Percentiles rank a stretch among this genome's conserved stretches.
phyloP scores from a whole-genome alignment of 2,329 filamentous ascomycete genomes.

The Pseudophaeomoniella oleicola region DNA sequence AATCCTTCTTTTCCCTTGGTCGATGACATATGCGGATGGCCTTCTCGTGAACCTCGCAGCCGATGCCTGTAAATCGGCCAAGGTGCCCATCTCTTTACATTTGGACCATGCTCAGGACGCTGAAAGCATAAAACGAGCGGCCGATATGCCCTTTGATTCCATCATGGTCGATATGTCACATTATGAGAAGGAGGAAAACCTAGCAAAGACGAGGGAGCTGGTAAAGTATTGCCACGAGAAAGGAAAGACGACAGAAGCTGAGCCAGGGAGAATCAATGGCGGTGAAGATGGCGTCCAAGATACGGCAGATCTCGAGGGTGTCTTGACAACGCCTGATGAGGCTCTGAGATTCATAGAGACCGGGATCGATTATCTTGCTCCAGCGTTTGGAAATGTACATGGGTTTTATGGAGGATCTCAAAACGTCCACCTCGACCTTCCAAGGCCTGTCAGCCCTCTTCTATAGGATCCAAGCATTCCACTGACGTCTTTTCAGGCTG shows the following conservation, averaged over 20 bases:
- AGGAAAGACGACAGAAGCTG: slow-evolving; percentile 55
- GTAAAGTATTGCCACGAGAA: slow-evolving; percentile 48
- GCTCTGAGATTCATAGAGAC: slow-evolving; percentile 56
- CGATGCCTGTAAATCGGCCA: slow-evolving; percentile 39
- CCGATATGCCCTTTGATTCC: slow-evolving; percentile 51
- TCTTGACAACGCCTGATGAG: slow-evolving; percentile 55
- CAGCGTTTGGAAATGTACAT: slow-evolving; percentile 64
- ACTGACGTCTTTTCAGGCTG: slow-evolving; percentile 26
- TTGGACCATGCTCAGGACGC: slow-evolving; percentile 53
- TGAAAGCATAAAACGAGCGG: slow-evolving; percentile 45
- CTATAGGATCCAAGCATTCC: too few relatives aligned
- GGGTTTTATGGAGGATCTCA: slow-evolving; percentile 46
- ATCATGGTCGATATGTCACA: slow-evolving; percentile 72
- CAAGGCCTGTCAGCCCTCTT: slow-evolving; percentile 38
- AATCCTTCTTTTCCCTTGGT: slow-evolving; percentile 63
- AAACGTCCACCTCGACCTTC: slow-evolving; percentile 14
- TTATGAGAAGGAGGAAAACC: slow-evolving; percentile 55
- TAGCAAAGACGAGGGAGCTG: slow-evolving; percentile 48
- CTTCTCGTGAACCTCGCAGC: slow-evolving; percentile 41
- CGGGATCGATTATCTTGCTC: slow-evolving; percentile 60
- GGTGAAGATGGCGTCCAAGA: slow-evolving; percentile 63
- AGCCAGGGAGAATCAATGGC: slow-evolving; percentile 56
- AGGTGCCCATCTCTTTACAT: slow-evolving; percentile 47
- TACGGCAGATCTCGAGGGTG: slow-evolving; percentile 45
- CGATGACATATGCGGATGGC: slow-evolving; percentile 48